Evolutionary conservation across 225 moss, liverwort and hornwort species (phyloP).

Genomic region (Antitrichia curtipendula): DNA sequence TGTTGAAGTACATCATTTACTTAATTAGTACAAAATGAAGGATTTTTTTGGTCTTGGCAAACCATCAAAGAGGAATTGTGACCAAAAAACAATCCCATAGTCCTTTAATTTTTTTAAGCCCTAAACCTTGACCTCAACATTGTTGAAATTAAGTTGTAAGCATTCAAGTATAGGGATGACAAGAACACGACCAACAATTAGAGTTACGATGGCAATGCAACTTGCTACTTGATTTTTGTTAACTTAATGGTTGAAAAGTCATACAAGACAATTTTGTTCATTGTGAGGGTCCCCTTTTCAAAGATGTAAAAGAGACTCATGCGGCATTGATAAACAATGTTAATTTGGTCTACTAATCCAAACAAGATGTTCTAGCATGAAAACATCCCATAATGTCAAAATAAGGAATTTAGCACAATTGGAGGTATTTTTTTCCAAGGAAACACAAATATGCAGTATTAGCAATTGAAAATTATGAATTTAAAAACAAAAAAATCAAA

Average conservation of each 20-base stretch:
- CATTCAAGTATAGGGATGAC: no score
- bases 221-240: background rate
- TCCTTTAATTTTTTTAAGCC: no score
- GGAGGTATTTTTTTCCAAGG: fast-evolving
- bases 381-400: fast-evolving
- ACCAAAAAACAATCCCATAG: fast-evolving
- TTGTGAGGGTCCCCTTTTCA: fast-evolving
- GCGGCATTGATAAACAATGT: background rate
- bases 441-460: no score
- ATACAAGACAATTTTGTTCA: background rate
- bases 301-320: background rate
- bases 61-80: no score
- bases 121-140: no score
- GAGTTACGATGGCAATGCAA: background rate
- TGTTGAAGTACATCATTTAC: no score
- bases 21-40: no score
- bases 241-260: background rate
- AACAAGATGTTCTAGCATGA: fast-evolving
- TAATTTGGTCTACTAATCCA: background rate
- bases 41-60: no score
- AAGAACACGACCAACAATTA: no score
- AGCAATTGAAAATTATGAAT: background rate
- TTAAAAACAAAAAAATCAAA: background rate
- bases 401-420: background rate
- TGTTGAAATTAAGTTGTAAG: no score